phyloP scores from a whole-genome alignment of 148 eudicot genomes.

The Selenicereus undatus region DNA sequence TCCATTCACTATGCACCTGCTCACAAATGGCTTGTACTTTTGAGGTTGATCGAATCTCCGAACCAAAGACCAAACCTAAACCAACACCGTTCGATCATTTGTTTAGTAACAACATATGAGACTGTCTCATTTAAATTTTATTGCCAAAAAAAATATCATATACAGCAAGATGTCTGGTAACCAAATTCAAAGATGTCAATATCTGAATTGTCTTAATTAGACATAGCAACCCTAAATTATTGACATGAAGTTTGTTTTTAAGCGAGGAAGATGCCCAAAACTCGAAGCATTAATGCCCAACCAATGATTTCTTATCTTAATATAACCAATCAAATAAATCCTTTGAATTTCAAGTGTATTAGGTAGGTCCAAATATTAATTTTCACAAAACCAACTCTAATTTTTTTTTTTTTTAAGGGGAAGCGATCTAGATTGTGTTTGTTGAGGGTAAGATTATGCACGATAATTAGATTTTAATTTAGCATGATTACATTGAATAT shows the following conservation, averaged over 20 bases:
- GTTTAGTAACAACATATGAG: neutral
- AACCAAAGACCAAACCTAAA: constrained; percentile 62
- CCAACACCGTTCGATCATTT: neutral
- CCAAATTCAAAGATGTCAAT: neutral
- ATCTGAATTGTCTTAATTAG: neutral
- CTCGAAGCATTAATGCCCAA: neutral
- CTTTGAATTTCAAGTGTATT: no score
- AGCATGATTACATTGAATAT: neutral
- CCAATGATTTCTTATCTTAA: neutral
- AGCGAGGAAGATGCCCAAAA: neutral
- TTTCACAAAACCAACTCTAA: no score
- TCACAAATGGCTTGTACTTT: constrained; percentile 59
- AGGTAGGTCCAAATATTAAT: neutral
- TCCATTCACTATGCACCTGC: constrained; percentile 50
- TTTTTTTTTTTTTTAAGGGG: neutral
- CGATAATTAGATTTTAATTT: neutral
- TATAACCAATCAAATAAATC: neutral
- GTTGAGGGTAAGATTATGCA: neutral
- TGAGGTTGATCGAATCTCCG: constrained; percentile 72
- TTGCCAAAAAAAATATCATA: neutral
- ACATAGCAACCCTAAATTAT: neutral
- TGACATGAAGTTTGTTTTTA: neutral
- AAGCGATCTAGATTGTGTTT: neutral
- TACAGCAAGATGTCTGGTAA: neutral
- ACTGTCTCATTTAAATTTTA: neutral